Conservation (phyloP, 2,329 filamentous ascomycete species). For the Nemania sp. region DNA sequence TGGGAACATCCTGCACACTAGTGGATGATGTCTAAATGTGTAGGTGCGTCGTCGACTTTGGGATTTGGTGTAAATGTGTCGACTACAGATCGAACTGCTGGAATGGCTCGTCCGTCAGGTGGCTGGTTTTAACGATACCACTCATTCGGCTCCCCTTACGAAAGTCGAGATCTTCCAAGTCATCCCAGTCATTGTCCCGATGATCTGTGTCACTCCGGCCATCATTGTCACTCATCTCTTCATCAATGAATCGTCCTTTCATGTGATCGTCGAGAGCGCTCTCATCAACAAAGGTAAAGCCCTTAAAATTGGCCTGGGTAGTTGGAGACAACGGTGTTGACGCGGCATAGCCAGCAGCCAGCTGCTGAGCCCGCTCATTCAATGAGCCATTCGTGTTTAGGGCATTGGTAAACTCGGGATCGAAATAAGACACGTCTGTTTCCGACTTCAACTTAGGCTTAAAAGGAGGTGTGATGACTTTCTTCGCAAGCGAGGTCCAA, state of each 20-base stretch:
- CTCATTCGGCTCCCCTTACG: slow-evolving; percentile 65
- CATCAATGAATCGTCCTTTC: slow-evolving; percentile 56
- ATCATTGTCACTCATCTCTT: slow-evolving; percentile 64
- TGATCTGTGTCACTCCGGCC: slow-evolving; percentile 49
- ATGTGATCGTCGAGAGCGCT: slow-evolving; percentile 90
- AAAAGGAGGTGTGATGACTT: slow-evolving; percentile 93
- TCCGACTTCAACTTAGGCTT: slow-evolving; percentile 97
- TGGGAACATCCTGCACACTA: slow-evolving; percentile 22
- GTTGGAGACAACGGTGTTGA: slow-evolving; percentile 93
- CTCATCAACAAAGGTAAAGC: slow-evolving; percentile 99
- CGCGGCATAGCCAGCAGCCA: slow-evolving; percentile 83
- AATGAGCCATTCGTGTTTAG: slow-evolving; percentile 84
- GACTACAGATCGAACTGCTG: slow-evolving; percentile 65
- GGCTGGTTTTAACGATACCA: slow-evolving; percentile 61
- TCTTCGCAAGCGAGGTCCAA: slow-evolving; percentile 86
- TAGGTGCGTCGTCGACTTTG: slow-evolving; percentile 8
- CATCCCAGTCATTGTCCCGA: slow-evolving; percentile 62
- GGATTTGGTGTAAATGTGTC: slow-evolving; percentile 19
- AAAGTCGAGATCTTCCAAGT: slow-evolving; percentile 58
- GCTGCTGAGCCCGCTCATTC: slow-evolving; percentile 85
- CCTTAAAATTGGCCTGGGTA: slow-evolving; percentile 97
- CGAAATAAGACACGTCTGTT: slow-evolving; percentile 96
- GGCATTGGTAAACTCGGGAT: slow-evolving; percentile 97
- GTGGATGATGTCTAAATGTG: slow-evolving; percentile 4
- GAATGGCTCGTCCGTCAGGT: slow-evolving; percentile 61